These are phyloP conservation scores for Bassia scoparia DNA, from an alignment of 148 eudicot species.

Conservation along the genomic window DNA sequence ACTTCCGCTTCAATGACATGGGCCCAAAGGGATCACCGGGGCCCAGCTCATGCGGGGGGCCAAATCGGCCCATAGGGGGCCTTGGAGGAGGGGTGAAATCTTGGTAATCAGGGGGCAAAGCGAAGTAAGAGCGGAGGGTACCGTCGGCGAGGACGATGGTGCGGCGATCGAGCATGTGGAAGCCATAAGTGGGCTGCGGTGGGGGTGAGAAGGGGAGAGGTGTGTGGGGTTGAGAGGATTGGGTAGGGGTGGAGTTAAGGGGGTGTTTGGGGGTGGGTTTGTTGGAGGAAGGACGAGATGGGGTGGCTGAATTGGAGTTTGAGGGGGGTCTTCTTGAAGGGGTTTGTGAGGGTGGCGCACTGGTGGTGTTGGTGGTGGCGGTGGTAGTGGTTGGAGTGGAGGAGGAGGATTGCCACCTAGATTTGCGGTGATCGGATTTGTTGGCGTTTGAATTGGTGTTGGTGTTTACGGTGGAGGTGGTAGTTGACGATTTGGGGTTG, in stretches of 20 bases:
- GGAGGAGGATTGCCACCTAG: background rate
- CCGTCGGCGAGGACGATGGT: constrained; percentile 64
- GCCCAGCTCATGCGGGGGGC: constrained; percentile 22
- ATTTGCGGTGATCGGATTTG: background rate
- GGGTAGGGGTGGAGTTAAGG: constrained; percentile 5
- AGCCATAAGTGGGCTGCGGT: constrained; percentile 67
- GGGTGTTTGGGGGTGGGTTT: constrained; percentile 12
- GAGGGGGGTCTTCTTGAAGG: constrained; percentile 17
- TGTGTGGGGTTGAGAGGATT: constrained; percentile 20
- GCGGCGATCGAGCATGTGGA: constrained; percentile 89
- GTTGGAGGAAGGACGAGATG: constrained; percentile 9
- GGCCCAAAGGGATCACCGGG: constrained; percentile 25
- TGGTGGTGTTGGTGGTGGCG: background rate
- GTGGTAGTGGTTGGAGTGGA: background rate
- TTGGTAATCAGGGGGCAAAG: constrained; percentile 75
- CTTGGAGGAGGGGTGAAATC: constrained; percentile 42
- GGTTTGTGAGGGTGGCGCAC: constrained; percentile 21
- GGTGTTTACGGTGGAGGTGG: background rate
- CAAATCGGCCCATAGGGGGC: constrained; percentile 17
- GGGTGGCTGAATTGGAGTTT: constrained; percentile 16
- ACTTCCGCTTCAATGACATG: constrained; percentile 56
- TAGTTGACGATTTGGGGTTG: background rate
- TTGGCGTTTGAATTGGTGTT: background rate
- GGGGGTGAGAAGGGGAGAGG: constrained; percentile 37
- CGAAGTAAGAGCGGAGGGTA: constrained; percentile 72